These are phyloP conservation scores for Aspergillus transmontanensis DNA, from an alignment of 2,329 filamentous ascomycete species.

Conservation along the genomic window DNA sequence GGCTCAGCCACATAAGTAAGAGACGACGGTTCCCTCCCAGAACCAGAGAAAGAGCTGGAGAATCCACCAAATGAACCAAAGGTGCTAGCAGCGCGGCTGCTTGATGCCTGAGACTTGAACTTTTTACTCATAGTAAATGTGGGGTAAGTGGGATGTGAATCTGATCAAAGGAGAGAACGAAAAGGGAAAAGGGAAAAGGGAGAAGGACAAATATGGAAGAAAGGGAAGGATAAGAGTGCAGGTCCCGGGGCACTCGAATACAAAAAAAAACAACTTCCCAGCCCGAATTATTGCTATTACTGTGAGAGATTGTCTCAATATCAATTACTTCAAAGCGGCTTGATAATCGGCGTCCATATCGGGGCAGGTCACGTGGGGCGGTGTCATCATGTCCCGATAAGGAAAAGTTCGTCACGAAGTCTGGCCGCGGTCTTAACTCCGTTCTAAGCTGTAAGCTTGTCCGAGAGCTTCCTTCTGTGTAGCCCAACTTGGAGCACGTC, in stretches of 20 bases:
- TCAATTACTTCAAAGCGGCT: slow-evolving; percentile 7
- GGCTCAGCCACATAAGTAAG: slow-evolving; percentile 88
- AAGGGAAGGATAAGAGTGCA: neutral
- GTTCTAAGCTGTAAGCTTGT: slow-evolving; percentile 7
- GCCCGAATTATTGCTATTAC: neutral
- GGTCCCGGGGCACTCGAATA: neutral
- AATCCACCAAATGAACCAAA: slow-evolving; percentile 51
- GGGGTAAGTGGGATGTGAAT: slow-evolving; percentile 31
- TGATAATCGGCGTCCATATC: slow-evolving; percentile 31
- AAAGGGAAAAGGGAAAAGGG: neutral
- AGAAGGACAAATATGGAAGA: slow-evolving; percentile 3
- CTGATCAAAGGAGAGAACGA: slow-evolving; percentile 12
- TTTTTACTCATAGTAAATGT: slow-evolving; percentile 60
- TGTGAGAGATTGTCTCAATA: neutral
- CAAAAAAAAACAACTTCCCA: neutral
- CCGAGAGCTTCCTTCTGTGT: slow-evolving; percentile 19
- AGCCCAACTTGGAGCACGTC: slow-evolving; percentile 18
- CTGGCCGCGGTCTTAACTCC: slow-evolving; percentile 15
- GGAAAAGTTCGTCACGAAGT: slow-evolving; percentile 31
- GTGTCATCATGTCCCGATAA: slow-evolving; percentile 34
- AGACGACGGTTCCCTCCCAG: slow-evolving; percentile 56
- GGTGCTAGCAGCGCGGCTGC: slow-evolving; percentile 58
- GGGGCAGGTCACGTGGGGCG: slow-evolving; percentile 5
- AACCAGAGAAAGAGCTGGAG: slow-evolving; percentile 35
- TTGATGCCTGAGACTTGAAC: slow-evolving; percentile 66